A percentile compares a stretch with the other conserved stretches of the same genome.
These are phyloP conservation scores for Collybia sordida DNA, from an alignment of 768 basidiomycete genomes.

Conservation along the genomic window DNA sequence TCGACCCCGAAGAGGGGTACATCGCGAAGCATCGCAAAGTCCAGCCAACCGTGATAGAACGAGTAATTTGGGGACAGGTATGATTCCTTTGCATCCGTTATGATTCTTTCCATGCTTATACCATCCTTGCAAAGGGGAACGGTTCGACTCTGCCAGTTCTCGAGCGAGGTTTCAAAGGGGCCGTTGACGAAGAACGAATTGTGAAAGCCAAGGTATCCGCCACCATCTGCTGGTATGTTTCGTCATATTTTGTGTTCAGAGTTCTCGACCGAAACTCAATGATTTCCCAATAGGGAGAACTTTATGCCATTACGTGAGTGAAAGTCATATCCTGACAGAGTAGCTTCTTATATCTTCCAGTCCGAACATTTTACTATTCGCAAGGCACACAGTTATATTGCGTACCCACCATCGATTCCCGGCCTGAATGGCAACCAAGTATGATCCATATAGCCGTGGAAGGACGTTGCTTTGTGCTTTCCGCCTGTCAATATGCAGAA, in stretches of 20 bases:
- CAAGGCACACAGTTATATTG: slow-evolving; percentile 61
- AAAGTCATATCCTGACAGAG: not conserved
- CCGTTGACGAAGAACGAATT: slow-evolving; percentile 4
- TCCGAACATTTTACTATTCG: slow-evolving; percentile 60
- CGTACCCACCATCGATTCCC: slow-evolving; percentile 63
- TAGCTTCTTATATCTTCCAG: slow-evolving; percentile 24
- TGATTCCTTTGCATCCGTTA: too few relatives aligned
- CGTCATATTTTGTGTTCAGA: not conserved
- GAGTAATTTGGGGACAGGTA: slow-evolving; percentile 60
- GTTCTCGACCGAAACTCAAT: not conserved
- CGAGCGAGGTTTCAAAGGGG: slow-evolving; percentile 32
- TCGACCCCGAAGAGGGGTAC: slow-evolving; percentile 51
- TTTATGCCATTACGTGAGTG: slow-evolving; percentile 64
- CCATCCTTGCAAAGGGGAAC: slow-evolving; percentile 29
- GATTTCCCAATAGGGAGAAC: slow-evolving; percentile 51
- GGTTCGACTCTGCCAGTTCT: slow-evolving; percentile 52
- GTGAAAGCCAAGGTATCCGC: slow-evolving; percentile 50
- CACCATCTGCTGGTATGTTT: slow-evolving; percentile 55
- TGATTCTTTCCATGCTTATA: too few relatives aligned
- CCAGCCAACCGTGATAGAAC: slow-evolving; percentile 59
- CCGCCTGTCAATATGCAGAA: slow-evolving; percentile 58
- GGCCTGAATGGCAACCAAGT: slow-evolving; percentile 53
- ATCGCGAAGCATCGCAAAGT: slow-evolving; percentile 65
- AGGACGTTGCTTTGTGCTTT: slow-evolving; percentile 68
- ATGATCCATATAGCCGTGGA: slow-evolving; percentile 68